phyloP scores from a whole-genome alignment of 768 basidiomycete genomes.

The Boletus rubroflammeus region DNA sequence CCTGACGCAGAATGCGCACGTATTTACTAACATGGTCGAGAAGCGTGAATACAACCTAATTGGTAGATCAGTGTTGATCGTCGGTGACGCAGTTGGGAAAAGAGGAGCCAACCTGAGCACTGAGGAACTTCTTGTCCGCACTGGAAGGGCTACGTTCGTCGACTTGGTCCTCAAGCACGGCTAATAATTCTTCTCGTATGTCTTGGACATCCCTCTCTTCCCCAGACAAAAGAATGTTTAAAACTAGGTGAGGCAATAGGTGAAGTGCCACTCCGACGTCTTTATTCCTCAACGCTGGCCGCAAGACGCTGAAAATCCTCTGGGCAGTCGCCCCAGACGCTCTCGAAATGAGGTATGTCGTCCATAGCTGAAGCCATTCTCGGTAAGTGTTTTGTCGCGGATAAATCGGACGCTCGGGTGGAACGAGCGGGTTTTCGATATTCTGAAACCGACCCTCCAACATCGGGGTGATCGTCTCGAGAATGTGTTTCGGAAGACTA shows the following conservation, averaged over 20 bases:
- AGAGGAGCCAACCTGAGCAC: slow-evolving; percentile 73
- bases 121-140: slow-evolving; percentile 79
- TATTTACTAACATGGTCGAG: slow-evolving; percentile 94
- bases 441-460: slow-evolving; percentile 66
- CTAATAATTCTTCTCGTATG: slow-evolving; percentile 72
- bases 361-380: slow-evolving; percentile 95
- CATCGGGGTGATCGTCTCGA: slow-evolving; percentile 83
- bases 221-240: slow-evolving; percentile 81
- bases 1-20: slow-evolving; percentile 73
- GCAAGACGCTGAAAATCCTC: slow-evolving; percentile 74
- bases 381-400: slow-evolving; percentile 74
- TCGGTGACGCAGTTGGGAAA: background rate
- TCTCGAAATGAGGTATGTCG: slow-evolving; percentile 69
- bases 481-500: slow-evolving; percentile 71
- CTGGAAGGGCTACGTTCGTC: slow-evolving; percentile 52
- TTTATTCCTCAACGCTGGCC: slow-evolving; percentile 73
- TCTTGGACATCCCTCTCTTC: slow-evolving; percentile 53
- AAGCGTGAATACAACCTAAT: slow-evolving; percentile 86
- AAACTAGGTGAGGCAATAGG: slow-evolving; percentile 85
- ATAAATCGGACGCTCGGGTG: slow-evolving; percentile 73
- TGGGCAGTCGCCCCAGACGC: slow-evolving; percentile 56
- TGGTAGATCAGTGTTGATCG: background rate
- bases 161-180: slow-evolving; percentile 87
- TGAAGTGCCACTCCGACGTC: slow-evolving; percentile 94
- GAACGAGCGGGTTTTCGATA: slow-evolving; percentile 38